Percentiles rank a stretch among this genome's conserved stretches.
Evolutionary conservation across 768 basidiomycete species (phyloP).

Genomic region (Phlebiopsis gigantea): DNA sequence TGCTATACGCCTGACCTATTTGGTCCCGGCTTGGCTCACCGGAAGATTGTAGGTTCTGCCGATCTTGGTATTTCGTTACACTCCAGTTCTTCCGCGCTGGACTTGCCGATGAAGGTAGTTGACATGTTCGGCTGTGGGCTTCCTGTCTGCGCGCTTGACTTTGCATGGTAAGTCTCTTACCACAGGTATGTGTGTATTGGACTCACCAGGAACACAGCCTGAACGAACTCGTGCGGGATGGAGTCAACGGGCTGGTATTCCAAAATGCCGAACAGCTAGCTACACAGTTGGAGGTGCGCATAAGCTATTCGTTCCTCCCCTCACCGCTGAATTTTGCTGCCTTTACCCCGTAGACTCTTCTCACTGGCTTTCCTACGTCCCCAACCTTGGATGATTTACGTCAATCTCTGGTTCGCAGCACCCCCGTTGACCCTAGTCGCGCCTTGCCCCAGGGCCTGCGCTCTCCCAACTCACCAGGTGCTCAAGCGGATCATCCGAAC

Average conservation of each 20-base stretch:
- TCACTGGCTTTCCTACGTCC: conserved; percentile 57
- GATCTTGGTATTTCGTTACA: conserved; percentile 92
- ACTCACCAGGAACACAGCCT: conserved; percentile 43
- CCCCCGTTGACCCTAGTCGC: conserved; percentile 4
- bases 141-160: conserved; percentile 88
- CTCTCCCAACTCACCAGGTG: conserved; percentile 1
- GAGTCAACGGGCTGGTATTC: conserved; percentile 82
- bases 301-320: not conserved
- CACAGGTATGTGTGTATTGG: not conserved
- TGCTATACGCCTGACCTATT: not conserved
- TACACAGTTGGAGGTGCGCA: conserved; percentile 59
- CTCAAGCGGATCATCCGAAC: not conserved
- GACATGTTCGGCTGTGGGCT: conserved; percentile 99
- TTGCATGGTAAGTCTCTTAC: conserved; percentile 61
- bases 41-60: conserved; percentile 68
- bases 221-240: conserved; percentile 79
- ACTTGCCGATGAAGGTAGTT: conserved; percentile 98
- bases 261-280: conserved; percentile 61
- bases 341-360: conserved; percentile 39
- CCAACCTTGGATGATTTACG: conserved; percentile 46
- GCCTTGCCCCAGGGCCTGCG: not conserved
- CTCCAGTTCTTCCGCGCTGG: conserved; percentile 82
- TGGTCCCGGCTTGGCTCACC: not conserved
- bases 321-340: not conserved
- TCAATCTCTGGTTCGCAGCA: conserved; percentile 35